Evolutionary conservation across 1,284 basidiomycete genomes (phyloP).

Genomic region (Ceratobasidium theobromae): DNA sequence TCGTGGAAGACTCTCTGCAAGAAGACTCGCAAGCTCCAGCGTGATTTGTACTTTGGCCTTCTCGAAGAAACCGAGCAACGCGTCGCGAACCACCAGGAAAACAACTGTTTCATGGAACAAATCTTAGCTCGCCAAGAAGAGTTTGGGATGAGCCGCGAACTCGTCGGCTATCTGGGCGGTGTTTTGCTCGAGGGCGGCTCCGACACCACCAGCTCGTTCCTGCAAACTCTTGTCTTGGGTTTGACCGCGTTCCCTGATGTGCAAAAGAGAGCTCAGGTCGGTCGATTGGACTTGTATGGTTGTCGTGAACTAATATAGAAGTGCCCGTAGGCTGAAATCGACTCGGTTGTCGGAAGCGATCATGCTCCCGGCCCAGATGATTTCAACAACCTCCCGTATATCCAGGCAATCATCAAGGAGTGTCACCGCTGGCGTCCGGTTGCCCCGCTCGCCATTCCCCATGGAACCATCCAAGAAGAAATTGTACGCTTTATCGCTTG

Average conservation of each 20-base stretch:
- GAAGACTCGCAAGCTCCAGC: slow-evolving; percentile 39
- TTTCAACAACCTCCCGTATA: slow-evolving; percentile 43
- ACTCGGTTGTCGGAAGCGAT: slow-evolving; percentile 43
- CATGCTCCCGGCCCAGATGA: slow-evolving; percentile 45
- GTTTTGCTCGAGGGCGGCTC: slow-evolving; percentile 35
- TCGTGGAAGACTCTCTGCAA: slow-evolving; percentile 42
- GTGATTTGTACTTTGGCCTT: slow-evolving; percentile 39
- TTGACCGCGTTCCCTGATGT: slow-evolving; percentile 45
- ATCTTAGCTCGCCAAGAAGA: slow-evolving; percentile 36
- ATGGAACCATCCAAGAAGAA: slow-evolving; percentile 27
- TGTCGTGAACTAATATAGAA: neutral
- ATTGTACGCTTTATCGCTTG: neutral
- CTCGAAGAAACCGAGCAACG: slow-evolving; percentile 36
- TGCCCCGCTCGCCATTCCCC: slow-evolving; percentile 30
- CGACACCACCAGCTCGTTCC: slow-evolving; percentile 37
- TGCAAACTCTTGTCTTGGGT: slow-evolving; percentile 39
- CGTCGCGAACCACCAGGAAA: slow-evolving; percentile 36
- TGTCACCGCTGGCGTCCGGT: slow-evolving; percentile 38
- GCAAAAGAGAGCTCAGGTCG: slow-evolving; percentile 42
- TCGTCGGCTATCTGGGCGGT: slow-evolving; percentile 35
- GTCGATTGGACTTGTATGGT: neutral
- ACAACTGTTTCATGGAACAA: slow-evolving; percentile 39
- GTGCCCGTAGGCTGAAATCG: slow-evolving; percentile 41
- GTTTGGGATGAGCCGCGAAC: slow-evolving; percentile 35
- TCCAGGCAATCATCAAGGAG: slow-evolving; percentile 46